phyloP scores from a whole-genome alignment of 2,329 filamentous ascomycete genomes.

The Lachnellula hyalina region DNA sequence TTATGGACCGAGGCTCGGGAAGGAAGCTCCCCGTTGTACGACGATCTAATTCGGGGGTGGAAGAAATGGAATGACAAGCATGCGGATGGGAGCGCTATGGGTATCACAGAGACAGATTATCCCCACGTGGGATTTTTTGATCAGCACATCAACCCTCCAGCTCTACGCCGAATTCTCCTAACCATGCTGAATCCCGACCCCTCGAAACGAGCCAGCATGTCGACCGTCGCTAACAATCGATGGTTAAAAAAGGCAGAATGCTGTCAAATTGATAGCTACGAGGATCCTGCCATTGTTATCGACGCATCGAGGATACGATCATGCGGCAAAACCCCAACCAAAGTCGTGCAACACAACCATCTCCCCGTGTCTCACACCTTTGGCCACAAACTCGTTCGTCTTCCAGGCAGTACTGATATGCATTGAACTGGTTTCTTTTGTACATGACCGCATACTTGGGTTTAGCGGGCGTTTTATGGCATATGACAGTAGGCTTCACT shows the following conservation, averaged over 20 bases:
- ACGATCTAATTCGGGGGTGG: constrained; percentile 62
- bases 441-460: not conserved
- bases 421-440: constrained; percentile 7
- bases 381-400: constrained; percentile 25
- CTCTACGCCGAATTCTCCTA: constrained; percentile 65
- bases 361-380: constrained; percentile 21
- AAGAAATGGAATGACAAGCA: constrained; percentile 58
- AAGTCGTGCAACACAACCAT: constrained; percentile 29
- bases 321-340: constrained; percentile 40
- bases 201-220: constrained; percentile 61
- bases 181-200: constrained; percentile 82
- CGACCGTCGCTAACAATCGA: constrained; percentile 62
- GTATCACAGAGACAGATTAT: constrained; percentile 55
- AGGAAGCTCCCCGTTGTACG: constrained; percentile 49
- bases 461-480: constrained; percentile 5
- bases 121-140: constrained; percentile 64
- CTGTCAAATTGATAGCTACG: constrained; percentile 68
- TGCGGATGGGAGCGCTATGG: constrained; percentile 33
- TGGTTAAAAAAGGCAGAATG: constrained; percentile 73
- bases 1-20: constrained; percentile 67
- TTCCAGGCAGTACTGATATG: constrained; percentile 27
- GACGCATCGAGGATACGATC: constrained; percentile 49
- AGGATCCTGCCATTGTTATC: constrained; percentile 53
- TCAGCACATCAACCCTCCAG: constrained; percentile 57
- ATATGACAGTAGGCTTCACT: too few species aligned